Evolutionary conservation across 108 stramenopile genomes (phyloP).

Genomic region (Stephanodiscus triporus): DNA sequence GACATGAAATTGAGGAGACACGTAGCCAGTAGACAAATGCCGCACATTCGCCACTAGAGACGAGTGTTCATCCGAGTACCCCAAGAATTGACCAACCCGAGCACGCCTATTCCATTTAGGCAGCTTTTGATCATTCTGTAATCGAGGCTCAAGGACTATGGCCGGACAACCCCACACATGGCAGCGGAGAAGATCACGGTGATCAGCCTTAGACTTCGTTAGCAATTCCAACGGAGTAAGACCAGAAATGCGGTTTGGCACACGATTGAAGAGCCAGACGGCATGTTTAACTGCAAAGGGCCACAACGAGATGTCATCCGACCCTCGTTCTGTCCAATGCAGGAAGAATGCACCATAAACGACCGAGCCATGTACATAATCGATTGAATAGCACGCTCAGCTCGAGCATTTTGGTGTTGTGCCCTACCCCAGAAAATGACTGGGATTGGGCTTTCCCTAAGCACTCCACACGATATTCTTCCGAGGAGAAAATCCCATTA

Average conservation of each 20-base stretch:
- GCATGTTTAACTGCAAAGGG: slow-evolving; percentile 33
- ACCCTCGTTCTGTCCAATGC: slow-evolving; percentile 34
- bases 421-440: slow-evolving; percentile 39
- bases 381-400: slow-evolving; percentile 47
- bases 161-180: slow-evolving; percentile 42
- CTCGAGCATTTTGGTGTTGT: slow-evolving; percentile 52
- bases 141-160: slow-evolving; percentile 22
- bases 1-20: slow-evolving; percentile 22
- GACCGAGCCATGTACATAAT: slow-evolving; percentile 38
- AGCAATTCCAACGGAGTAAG: slow-evolving; percentile 29
- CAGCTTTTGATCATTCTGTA: slow-evolving; percentile 29
- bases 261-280: slow-evolving; percentile 23
- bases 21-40: not conserved
- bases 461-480: slow-evolving; percentile 3
- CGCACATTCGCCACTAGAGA: slow-evolving; percentile 17
- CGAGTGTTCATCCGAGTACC: slow-evolving; percentile 18
- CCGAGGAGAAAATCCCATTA: slow-evolving; percentile 30
- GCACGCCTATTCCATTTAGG: slow-evolving; percentile 29
- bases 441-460: not conserved
- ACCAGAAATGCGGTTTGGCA: slow-evolving; percentile 22
- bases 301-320: slow-evolving; percentile 18
- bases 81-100: slow-evolving; percentile 28
- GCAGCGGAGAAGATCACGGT: slow-evolving; percentile 17
- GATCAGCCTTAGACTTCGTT: slow-evolving; percentile 15
- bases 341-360: slow-evolving; percentile 48